Percentiles rank a stretch among this genome's conserved stretches.
These are phyloP conservation scores for Venturia carpophila DNA, from an alignment of 2,329 filamentous ascomycete species.

Conservation along the genomic window DNA sequence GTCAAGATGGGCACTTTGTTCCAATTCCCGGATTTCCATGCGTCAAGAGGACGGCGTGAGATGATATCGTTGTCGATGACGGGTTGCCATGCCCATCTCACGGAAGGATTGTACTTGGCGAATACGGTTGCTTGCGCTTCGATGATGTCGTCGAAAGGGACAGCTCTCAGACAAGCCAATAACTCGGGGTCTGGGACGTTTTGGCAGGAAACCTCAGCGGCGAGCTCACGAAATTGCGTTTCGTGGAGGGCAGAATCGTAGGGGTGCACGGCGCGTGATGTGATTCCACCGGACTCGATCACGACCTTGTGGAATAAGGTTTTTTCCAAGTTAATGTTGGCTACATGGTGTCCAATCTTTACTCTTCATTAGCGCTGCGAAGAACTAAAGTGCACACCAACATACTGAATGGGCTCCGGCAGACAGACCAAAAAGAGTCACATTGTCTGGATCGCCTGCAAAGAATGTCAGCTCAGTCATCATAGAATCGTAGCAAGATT, in stretches of 20 bases:
- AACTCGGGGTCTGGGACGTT: constrained; percentile 27
- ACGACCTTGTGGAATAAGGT: constrained; percentile 40
- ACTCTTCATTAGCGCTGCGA: background rate
- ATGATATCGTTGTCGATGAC: constrained; percentile 58
- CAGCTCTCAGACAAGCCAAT: constrained; percentile 36
- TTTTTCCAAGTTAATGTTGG: constrained; percentile 44
- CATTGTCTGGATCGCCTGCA: constrained; percentile 28
- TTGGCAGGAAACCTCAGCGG: constrained; percentile 6
- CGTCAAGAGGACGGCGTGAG: constrained; percentile 42
- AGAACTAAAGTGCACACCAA: background rate
- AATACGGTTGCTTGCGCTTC: constrained; percentile 38
- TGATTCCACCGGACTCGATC: constrained; percentile 41
- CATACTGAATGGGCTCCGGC: constrained; percentile 22
- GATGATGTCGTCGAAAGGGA: constrained; percentile 31
- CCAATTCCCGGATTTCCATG: constrained; percentile 33
- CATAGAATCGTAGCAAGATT: background rate
- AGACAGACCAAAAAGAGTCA: constrained; percentile 24
- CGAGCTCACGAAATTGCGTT: background rate
- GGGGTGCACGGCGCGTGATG: constrained; percentile 38
- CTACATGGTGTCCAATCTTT: constrained; percentile 54
- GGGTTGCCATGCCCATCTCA: constrained; percentile 58
- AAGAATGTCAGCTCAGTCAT: background rate
- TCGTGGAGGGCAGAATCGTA: background rate
- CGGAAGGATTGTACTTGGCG: constrained; percentile 39
- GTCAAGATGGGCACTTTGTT: constrained; percentile 40